Evolutionary conservation across 2,329 filamentous ascomycete genomes (phyloP).

Genomic region (Penicillium hordei): DNA sequence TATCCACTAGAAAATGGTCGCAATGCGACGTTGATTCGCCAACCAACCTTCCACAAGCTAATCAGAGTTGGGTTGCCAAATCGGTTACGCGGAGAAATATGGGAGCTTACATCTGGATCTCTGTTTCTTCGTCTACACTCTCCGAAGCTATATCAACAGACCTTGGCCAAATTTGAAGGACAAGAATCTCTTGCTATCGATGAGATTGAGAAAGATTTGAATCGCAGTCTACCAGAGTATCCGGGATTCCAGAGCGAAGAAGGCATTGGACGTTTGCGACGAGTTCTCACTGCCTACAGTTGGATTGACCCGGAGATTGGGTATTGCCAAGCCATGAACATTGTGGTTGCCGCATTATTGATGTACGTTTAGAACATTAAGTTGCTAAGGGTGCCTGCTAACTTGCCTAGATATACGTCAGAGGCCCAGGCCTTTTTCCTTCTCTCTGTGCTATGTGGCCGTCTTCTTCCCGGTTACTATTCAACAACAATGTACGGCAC

Average conservation of each 20-base stretch:
- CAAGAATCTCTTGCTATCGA: conserved; percentile 92
- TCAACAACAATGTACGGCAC: conserved; percentile 99
- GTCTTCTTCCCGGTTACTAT: conserved; percentile 92
- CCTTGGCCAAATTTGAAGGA: conserved; percentile 77
- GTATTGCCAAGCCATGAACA: conserved; percentile 99
- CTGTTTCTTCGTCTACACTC: conserved; percentile 84
- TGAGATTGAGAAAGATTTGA: conserved; percentile 98
- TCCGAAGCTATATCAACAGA: conserved; percentile 80
- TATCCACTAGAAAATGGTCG: conserved; percentile 73
- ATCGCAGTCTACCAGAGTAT: conserved; percentile 94
- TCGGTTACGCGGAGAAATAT: conserved; percentile 86
- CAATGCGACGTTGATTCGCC: conserved; percentile 86
- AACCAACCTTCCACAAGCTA: conserved; percentile 96
- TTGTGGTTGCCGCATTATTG: conserved; percentile 93
- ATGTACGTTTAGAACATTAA: conserved; percentile 57
- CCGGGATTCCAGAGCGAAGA: conserved; percentile 96
- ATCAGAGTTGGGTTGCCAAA: conserved; percentile 95
- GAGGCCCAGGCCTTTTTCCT: conserved; percentile 95
- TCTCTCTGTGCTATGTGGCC: conserved; percentile 86
- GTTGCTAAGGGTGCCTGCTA: conserved; percentile 12
- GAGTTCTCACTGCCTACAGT: conserved; percentile 94
- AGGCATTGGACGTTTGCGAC: conserved; percentile 82
- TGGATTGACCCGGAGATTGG: conserved; percentile 95
- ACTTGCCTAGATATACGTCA: conserved; percentile 75
- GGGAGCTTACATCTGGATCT: conserved; percentile 92